Evolutionary conservation across 106 monocot genomes (phyloP).

Genomic region (Iris macrosiphon): DNA sequence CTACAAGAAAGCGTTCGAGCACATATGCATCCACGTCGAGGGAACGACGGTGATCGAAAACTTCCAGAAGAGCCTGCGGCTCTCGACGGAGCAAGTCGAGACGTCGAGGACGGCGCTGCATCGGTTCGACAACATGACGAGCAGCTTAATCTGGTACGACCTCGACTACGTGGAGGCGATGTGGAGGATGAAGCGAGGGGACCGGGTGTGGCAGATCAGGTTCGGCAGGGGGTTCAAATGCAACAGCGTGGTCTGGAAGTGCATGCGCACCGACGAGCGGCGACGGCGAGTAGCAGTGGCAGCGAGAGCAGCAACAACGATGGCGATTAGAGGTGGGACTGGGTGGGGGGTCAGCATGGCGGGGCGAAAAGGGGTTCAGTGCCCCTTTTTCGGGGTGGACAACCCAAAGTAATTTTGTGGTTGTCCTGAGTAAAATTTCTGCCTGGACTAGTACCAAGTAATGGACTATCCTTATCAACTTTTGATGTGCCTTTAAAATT

Average conservation of each 20-base stretch:
- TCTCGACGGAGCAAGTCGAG: neutral
- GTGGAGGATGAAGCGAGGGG: neutral
- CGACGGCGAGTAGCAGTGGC: no score
- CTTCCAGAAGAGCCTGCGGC: neutral
- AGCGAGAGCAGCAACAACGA: no score
- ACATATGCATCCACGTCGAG: neutral
- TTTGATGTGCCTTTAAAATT: no score
- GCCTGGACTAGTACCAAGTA: no score
- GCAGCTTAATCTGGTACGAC: neutral
- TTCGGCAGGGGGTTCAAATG: conserved; percentile 5
- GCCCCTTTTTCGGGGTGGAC: no score
- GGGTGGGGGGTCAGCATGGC: no score
- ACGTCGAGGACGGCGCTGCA: conserved; percentile 1
- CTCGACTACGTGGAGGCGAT: neutral
- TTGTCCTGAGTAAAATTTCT: no score
- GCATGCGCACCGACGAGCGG: neutral
- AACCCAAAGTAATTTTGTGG: no score
- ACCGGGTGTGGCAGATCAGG: neutral
- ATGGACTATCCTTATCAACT: no score
- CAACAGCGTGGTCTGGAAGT: conserved; percentile 1
- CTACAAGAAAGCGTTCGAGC: neutral
- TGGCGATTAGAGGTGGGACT: no score
- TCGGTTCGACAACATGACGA: neutral
- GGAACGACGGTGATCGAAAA: neutral
- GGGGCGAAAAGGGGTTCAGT: no score